Evolutionary conservation across 2,329 filamentous ascomycete species (phyloP), one percentile per base, ranked within the genome.

Genomic region (Cladosporium halotolerans): DNA sequence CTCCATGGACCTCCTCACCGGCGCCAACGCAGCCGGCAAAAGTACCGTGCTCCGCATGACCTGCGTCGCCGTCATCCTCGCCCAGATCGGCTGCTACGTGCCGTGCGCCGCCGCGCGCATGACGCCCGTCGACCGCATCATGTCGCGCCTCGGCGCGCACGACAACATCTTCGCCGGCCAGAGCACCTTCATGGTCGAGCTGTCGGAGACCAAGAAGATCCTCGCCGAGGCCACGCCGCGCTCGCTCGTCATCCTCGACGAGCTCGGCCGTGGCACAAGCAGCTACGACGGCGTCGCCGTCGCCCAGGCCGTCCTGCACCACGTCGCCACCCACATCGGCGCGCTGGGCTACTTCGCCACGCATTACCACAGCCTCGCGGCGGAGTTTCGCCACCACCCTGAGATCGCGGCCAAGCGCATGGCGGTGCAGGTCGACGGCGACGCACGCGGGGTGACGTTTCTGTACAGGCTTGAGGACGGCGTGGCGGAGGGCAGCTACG

Each of bases 141-240:
- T 99, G 93, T 97, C 92, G 9, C 89, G 93, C 43, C 82, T 99
- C 0, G 93, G 93, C 9, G 93, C 93, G 45, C 96, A 97, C 65
- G 93, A 99, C 81, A 97, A 97, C 71, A 99, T 99, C 63, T 97
- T 99, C 67, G 93, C 92, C 1, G 89, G 92, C 0, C 93, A 99
- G 70, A 95, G 89, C 11, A 99, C 93, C 2, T 99, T 99, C 77
- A 97, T 99, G 66, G 92, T 99, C 28, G 93, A 99, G 71, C 76
- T 99, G 2, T 91, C 90, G 0, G 93, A 99, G 70, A 99, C 93
- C 0, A 96, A 97, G 76, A 97, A 97, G 77, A 99, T 99, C 47
- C 79, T 99, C 1, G 84, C 89, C 0, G 93, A 97, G 73, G 93
- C 93, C 0, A 96, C 92, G 0, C 87, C 92, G 0, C 88, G 92